These are phyloP conservation scores for Quercus suber DNA, from an alignment of 306 rosid genomes.

Conservation along the genomic window DNA sequence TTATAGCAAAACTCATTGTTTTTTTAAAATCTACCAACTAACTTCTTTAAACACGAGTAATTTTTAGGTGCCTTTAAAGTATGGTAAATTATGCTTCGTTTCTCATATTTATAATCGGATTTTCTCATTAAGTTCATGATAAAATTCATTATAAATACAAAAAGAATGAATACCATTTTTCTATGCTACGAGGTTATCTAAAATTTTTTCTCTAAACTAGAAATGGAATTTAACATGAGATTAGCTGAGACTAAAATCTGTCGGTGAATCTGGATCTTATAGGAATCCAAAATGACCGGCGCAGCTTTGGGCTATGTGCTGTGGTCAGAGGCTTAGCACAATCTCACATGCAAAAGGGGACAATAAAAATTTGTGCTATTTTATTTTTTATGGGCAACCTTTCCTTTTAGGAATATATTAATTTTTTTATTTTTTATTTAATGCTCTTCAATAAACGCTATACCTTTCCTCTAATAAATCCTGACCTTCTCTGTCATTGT, in stretches of 20 bases:
- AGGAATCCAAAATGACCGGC: neutral
- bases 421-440: neutral
- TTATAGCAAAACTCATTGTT: too few species aligned
- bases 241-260: neutral
- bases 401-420: neutral
- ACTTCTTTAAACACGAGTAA: too few species aligned
- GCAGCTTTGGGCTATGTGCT: conserved; percentile 33
- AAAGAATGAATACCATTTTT: too few species aligned
- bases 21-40: too few species aligned
- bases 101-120: too few species aligned
- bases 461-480: neutral
- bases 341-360: neutral
- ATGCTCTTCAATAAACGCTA: neutral
- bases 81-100: fast-evolving
- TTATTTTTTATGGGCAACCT: too few species aligned
- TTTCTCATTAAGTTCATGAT: too few species aligned
- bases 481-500: neutral
- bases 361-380: neutral
- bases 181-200: too few species aligned
- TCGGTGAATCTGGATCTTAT: neutral
- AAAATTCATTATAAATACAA: too few species aligned
- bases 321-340: neutral
- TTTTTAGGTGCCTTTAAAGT: fast-evolving
- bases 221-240: neutral
- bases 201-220: too few species aligned